Evolutionary conservation across 306 rosid genomes (phyloP).

Genomic region (Herpetospermum pedunculosum): DNA sequence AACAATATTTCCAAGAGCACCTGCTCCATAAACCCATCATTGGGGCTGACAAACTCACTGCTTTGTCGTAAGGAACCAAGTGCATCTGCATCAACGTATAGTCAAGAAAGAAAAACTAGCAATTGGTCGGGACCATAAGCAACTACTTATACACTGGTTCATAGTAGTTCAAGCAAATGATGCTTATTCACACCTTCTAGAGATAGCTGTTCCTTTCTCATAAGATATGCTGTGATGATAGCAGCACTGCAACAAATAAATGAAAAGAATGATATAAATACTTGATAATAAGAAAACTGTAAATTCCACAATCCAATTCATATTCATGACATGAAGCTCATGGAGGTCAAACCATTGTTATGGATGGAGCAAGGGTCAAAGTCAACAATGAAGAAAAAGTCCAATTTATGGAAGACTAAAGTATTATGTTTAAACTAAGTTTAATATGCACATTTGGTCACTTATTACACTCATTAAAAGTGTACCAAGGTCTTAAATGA

Average conservation of each 20-base stretch:
- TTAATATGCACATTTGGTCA: no score
- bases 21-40: slow-evolving; percentile 93
- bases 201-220: slow-evolving; percentile 70
- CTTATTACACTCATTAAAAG: no score
- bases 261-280: slow-evolving; percentile 18
- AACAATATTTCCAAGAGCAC: slow-evolving; percentile 23
- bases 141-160: background rate
- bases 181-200: slow-evolving; percentile 57
- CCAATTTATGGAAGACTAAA: no score
- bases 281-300: slow-evolving; percentile 14
- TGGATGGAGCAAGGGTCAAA: no score
- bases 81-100: slow-evolving; percentile 48
- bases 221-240: slow-evolving; percentile 73
- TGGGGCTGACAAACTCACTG: slow-evolving; percentile 82
- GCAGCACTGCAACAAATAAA: slow-evolving; percentile 78
- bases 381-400: no score
- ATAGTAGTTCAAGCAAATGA: slow-evolving; percentile 3
- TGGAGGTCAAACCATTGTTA: no score
- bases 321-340: no score
- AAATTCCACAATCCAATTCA: no score
- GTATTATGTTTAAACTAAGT: no score
- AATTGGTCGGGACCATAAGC: background rate
- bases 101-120: background rate
- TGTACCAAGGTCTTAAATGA: no score
- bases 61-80: slow-evolving; percentile 64